Evolutionary conservation across 1,139 yeast species (phyloP), one percentile per base, ranked within the genome.

Genomic region (Scheffersomyces parashehatae): DNA sequence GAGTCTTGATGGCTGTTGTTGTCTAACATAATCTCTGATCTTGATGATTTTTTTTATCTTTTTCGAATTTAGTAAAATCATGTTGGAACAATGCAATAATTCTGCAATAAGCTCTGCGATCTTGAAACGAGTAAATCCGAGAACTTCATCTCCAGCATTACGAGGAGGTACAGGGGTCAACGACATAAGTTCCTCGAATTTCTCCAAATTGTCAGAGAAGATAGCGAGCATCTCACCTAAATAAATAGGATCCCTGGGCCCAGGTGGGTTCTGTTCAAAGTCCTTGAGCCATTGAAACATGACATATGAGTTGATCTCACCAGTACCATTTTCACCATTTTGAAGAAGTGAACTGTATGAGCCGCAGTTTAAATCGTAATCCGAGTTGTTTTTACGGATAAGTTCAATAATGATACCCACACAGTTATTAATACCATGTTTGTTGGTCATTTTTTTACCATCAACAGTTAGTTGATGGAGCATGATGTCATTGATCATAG

Each of bases 281-380:
- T 74, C 79, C 46, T 68, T 71, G 14, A 74, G 59, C 78, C 77
- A 74, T 43, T 72, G 75, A 46, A 65, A 71, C 78, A 74, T 72
- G 4, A 71, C 72, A 42, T 59, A 66, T 2, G 75, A 63, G 50
- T 69, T 74, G 15, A 73, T 61, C 51, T 74, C 79, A 5, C 72
- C 67, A 1, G 68, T 58, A 14, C 66, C 67, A 15, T 62, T 65
- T n/a, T 61, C 67, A 13, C 59, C 61, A 36, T 51, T 56, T 28
- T 61, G 68, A 30, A 70, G 55, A 52, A 65, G 50, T 3, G 68
- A 58, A 39, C 68, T 62, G 52, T 74, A 74, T 7, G 68, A 45
- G 6, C 79, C 78, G 53, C 77, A 73, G 51, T 72, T 70, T 38
- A 70, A 56, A 45, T 74, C 80, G 54, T 75, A 75, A 51, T 75